phyloP scores from a whole-genome alignment of 169 alveolate species.

The Theileria orientalis region DNA sequence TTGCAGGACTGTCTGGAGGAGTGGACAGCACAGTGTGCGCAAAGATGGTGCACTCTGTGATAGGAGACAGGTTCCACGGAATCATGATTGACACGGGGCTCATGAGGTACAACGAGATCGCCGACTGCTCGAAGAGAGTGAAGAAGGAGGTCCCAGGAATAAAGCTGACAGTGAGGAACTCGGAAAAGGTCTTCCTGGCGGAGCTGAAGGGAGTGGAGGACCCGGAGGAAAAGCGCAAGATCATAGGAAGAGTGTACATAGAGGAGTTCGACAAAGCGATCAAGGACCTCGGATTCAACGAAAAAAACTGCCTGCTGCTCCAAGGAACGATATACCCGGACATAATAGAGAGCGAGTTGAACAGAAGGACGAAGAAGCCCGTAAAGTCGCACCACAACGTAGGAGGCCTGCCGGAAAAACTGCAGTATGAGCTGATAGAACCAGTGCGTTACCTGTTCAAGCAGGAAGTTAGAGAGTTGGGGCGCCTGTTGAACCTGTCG shows the following conservation, averaged over 20 bases:
- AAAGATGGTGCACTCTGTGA: slow-evolving; percentile 70
- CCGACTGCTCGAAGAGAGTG: slow-evolving; percentile 62
- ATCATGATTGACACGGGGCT: slow-evolving; percentile 75
- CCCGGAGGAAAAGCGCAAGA: slow-evolving; percentile 72
- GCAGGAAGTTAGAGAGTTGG: slow-evolving; percentile 73
- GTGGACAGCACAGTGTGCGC: slow-evolving; percentile 80
- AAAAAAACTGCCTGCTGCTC: slow-evolving; percentile 62
- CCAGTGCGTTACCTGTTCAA: slow-evolving; percentile 74
- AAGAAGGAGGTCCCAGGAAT: slow-evolving; percentile 70
- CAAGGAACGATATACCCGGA: slow-evolving; percentile 80
- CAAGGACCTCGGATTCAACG: slow-evolving; percentile 67
- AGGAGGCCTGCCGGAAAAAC: slow-evolving; percentile 73
- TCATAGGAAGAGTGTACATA: slow-evolving; percentile 74
- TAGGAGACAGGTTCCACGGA: slow-evolving; percentile 73
- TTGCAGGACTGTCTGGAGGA: slow-evolving; percentile 80
- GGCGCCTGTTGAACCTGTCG: slow-evolving; percentile 65
- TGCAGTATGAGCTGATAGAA: slow-evolving; percentile 72
- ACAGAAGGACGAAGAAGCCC: slow-evolving; percentile 65
- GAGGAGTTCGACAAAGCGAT: slow-evolving; percentile 76
- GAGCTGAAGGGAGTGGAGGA: slow-evolving; percentile 69
- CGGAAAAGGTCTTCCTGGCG: slow-evolving; percentile 64
- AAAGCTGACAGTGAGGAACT: slow-evolving; percentile 67
- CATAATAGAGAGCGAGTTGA: slow-evolving; percentile 68
- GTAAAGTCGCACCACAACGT: slow-evolving; percentile 79
- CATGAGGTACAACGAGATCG: slow-evolving; percentile 74